Evolutionary conservation across 2,329 filamentous ascomycete genomes (phyloP).

Genomic region (Rhynchosporium agropyri): DNA sequence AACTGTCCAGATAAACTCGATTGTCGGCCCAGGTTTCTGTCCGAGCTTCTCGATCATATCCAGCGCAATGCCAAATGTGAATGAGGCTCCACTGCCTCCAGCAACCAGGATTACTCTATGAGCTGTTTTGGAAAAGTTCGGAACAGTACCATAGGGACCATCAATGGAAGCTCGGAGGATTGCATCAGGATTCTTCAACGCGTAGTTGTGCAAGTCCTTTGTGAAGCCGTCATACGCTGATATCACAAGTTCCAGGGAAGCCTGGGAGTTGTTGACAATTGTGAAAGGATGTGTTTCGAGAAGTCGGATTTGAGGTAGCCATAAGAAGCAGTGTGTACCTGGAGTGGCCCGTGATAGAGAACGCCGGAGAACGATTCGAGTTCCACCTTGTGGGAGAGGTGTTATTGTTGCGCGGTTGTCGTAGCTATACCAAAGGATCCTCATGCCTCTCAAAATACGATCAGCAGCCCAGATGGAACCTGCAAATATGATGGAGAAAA

Average conservation of each 20-base stretch:
- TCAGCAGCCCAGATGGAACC: conserved; percentile 55
- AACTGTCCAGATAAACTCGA: conserved; percentile 55
- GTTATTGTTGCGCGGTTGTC: conserved; percentile 57
- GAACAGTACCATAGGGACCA: conserved; percentile 60
- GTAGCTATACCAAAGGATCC: conserved; percentile 49
- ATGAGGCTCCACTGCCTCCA: conserved; percentile 63
- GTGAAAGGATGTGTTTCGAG: conserved; percentile 67
- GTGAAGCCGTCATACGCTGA: conserved; percentile 63
- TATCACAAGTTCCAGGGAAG: conserved; percentile 58
- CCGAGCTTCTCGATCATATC: conserved; percentile 48
- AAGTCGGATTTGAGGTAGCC: conserved; percentile 59
- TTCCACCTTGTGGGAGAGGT: conserved; percentile 56
- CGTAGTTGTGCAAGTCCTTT: conserved; percentile 55
- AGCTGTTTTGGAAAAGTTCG: conserved; percentile 51
- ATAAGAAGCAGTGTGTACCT: conserved; percentile 66
- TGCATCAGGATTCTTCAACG: conserved; percentile 52
- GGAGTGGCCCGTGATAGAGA: conserved; percentile 49
- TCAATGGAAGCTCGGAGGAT: conserved; percentile 57
- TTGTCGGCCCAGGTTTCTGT: conserved; percentile 40
- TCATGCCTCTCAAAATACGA: conserved; percentile 50
- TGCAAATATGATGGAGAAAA: conserved; percentile 48
- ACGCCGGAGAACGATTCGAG: conserved; percentile 57
- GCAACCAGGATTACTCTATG: conserved; percentile 62
- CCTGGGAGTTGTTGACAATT: conserved; percentile 48
- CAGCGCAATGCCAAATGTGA: conserved; percentile 54